These are phyloP conservation scores for Pyrenochaeta sp. DNA, from an alignment of 2,329 filamentous ascomycete genomes.

Conservation along the genomic window DNA sequence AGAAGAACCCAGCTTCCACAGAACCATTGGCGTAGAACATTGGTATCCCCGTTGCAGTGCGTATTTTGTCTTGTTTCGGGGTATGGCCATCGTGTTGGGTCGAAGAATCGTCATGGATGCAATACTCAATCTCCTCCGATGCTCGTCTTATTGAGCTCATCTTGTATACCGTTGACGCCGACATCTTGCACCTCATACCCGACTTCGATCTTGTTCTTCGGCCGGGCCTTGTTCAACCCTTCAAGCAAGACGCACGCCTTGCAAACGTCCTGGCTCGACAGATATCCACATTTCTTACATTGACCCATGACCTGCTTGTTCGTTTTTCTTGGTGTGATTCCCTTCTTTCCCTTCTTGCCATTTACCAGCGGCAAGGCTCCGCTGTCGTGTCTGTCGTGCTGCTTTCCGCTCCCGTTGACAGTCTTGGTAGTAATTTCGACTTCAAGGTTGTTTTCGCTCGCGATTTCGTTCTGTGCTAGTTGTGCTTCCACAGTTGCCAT, in stretches of 20 bases:
- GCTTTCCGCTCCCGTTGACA: constrained; percentile 49
- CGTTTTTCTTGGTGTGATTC: constrained; percentile 39
- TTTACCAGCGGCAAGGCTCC: constrained; percentile 19
- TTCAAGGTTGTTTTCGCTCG: constrained; percentile 66
- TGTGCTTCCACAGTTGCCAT: constrained; percentile 84
- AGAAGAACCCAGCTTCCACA: no score
- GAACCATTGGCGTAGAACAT: no score
- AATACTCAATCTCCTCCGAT: constrained; percentile 28
- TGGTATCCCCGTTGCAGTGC: no score
- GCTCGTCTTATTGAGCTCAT: constrained; percentile 31
- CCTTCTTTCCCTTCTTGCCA: constrained; percentile 32
- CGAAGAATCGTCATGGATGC: not conserved
- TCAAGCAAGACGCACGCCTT: constrained; percentile 93
- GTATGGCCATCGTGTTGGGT: not conserved
- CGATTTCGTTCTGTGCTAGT: constrained; percentile 70
- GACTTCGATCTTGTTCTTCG: constrained; percentile 50
- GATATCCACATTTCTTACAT: constrained; percentile 89
- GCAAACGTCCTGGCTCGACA: constrained; percentile 92
- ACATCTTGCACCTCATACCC: constrained; percentile 33
- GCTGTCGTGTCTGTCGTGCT: constrained; percentile 37
- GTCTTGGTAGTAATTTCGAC: constrained; percentile 65
- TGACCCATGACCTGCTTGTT: constrained; percentile 77
- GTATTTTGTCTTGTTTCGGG: no score
- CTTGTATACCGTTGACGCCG: constrained; percentile 29
- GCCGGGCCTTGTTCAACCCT: constrained; percentile 79